Evolutionary conservation across 768 basidiomycete species (phyloP).

Genomic region (Suillus decipiens): DNA sequence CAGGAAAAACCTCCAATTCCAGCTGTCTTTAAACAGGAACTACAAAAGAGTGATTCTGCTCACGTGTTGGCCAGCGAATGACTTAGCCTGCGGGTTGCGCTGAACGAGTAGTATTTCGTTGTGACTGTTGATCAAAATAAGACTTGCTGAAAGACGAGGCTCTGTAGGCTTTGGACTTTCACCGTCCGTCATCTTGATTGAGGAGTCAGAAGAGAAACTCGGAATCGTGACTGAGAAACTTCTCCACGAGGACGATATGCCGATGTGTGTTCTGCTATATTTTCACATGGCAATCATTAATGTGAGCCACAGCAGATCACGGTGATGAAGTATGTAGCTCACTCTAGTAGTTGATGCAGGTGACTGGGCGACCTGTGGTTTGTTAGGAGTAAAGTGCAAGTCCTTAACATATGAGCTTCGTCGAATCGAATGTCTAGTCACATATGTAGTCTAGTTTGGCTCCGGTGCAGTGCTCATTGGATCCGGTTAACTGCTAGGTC

Average conservation of each 20-base stretch:
- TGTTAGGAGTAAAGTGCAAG: not conserved
- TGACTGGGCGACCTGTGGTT: not conserved
- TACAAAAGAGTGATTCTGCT: conserved; percentile 20
- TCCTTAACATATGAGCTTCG: not conserved
- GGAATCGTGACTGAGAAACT: not conserved
- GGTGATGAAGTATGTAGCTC: not conserved
- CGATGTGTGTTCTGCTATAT: not conserved
- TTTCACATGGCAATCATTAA: not conserved
- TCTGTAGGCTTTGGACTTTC: conserved; percentile 3
- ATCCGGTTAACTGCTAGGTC: not conserved
- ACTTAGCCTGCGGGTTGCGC: conserved; percentile 60
- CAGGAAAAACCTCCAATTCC: conserved; percentile 66
- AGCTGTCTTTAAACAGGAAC: conserved; percentile 8
- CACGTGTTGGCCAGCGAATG: conserved; percentile 71
- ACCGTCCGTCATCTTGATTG: not conserved
- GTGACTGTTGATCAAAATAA: conserved; percentile 61
- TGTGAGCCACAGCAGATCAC: not conserved
- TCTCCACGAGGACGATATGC: not conserved
- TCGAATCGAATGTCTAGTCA: not conserved
- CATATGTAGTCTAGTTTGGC: not conserved
- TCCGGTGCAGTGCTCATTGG: not conserved
- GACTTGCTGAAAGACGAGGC: conserved; percentile 67
- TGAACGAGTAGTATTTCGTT: conserved; percentile 75
- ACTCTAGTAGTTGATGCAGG: not conserved
- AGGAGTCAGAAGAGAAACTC: not conserved